A percentile compares a stretch with the other conserved stretches of the same genome.
Conservation (phyloP, 2,329 filamentous ascomycete species). For the Stemphylium beticola region DNA sequence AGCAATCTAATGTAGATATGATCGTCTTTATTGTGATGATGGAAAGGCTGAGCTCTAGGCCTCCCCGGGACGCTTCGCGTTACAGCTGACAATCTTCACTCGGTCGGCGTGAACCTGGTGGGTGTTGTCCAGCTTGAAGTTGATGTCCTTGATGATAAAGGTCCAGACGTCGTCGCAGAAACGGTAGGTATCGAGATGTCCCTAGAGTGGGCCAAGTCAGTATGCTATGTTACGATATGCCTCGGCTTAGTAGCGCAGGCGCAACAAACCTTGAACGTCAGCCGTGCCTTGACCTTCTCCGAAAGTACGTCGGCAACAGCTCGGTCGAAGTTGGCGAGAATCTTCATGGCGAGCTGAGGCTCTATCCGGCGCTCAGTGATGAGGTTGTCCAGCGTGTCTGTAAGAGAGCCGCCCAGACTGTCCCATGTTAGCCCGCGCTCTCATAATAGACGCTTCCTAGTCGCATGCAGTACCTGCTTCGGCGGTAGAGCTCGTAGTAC, state of each 20-base stretch:
- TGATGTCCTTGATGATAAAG: slow-evolving; percentile 97
- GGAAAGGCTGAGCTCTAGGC: slow-evolving; percentile 36
- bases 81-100: slow-evolving; percentile 98
- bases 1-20: background rate
- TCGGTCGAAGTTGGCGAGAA: slow-evolving; percentile 93
- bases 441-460: slow-evolving; percentile 9
- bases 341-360: slow-evolving; percentile 98
- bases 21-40: background rate
- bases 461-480: slow-evolving; percentile 78
- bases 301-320: slow-evolving; percentile 89
- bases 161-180: slow-evolving; percentile 99
- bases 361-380: slow-evolving; percentile 96
- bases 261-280: slow-evolving; percentile 86
- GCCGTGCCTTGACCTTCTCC: slow-evolving; percentile 87
- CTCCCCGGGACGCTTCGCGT: slow-evolving; percentile 79
- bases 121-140: slow-evolving; percentile 94
- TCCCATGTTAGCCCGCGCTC: slow-evolving; percentile 34
- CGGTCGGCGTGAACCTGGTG: slow-evolving; percentile 81
- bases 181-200: slow-evolving; percentile 95
- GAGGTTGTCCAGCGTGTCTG: slow-evolving; percentile 95
- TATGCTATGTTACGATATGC: slow-evolving; percentile 5
- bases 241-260: background rate
- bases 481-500: slow-evolving; percentile 95
- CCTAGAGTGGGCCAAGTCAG: slow-evolving; percentile 60
- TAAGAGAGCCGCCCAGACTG: slow-evolving; percentile 91